Evolutionary conservation across 2,329 filamentous ascomycete species (phyloP).

Genomic region (Cryphonectria naterciae): DNA sequence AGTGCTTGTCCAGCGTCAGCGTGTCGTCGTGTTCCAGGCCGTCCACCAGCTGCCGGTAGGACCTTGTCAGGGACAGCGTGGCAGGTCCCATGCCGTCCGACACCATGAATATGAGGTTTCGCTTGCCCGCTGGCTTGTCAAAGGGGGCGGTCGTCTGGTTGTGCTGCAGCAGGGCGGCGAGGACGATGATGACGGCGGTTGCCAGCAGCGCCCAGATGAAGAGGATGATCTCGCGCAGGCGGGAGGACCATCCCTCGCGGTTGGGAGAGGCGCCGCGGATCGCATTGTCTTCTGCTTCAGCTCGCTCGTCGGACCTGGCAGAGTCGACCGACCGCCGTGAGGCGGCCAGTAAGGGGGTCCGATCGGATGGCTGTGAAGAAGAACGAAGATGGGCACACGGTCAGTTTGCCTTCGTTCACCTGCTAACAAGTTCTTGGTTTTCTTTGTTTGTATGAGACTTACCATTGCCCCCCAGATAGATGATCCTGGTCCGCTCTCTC

Average conservation of each 20-base stretch:
- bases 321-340: constrained; percentile 37
- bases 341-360: constrained; percentile 48
- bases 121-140: constrained; percentile 62
- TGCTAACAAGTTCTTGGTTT: background rate
- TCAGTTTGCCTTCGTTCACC: background rate
- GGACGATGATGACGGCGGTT: constrained; percentile 75
- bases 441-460: background rate
- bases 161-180: constrained; percentile 80
- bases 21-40: constrained; percentile 75
- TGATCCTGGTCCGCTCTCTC: background rate
- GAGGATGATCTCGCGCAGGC: constrained; percentile 71
- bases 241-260: constrained; percentile 36
- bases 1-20: constrained; percentile 81
- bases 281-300: constrained; percentile 39
- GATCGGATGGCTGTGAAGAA: constrained; percentile 43
- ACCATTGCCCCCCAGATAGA: constrained; percentile 9
- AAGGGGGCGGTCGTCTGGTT: constrained; percentile 54
- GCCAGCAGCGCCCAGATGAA: constrained; percentile 84
- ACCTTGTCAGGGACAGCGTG: constrained; percentile 82
- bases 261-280: constrained; percentile 35
- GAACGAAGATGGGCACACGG: background rate
- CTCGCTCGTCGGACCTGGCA: constrained; percentile 37
- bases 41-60: constrained; percentile 78
- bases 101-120: constrained; percentile 98
- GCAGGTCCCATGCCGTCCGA: constrained; percentile 98